Base-by-base conservation (phyloP, 768 basidiomycete species). In the Sporobolomyces roseus region DNA sequence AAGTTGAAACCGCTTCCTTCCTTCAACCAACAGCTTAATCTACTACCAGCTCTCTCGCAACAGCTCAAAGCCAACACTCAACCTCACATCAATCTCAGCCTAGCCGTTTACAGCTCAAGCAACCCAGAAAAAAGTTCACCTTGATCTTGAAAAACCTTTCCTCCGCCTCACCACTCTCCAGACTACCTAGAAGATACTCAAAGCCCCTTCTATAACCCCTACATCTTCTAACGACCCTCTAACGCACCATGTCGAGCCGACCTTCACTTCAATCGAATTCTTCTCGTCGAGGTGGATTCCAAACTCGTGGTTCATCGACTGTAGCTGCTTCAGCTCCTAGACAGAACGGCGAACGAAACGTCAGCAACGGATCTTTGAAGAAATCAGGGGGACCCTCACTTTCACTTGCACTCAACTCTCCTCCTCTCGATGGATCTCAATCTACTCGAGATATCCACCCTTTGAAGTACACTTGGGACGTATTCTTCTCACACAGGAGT, bases 401-500 rank as follows among this genome's bases (percentile, higher is more conserved):
- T 21, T 66, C 70, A 30, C 65, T 71, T 32, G 70, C 56, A 8
- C 32, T 29, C 41, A 46, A 58, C 23, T 43, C 43, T 19, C 43
- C 58, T 33, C 58, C 58, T 14, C 53, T 55, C 23, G 41, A 41
- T 23, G 53, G 38, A 13, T 1, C n/a, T 25, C 30, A n/a, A 27
- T 46, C 51, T 32, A 9, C 38, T n/a, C n/a, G n/a, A n/a, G n/a
- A n/a, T 17, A 49, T 72, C 8, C 71, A 72, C 54, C 66, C 71
- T 43, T 61, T 72, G 52, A 72, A 69, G 61, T 66, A 68, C 65
- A 66, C 54, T 14, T 72, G 71, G 71, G 71, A 72, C 55, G 66
- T 72, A 2, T 65, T 56, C 55, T 72, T 72, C 56, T 63, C 63
- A 14, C 71, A 72, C 50, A 61, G 71, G 17, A 63, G 53, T 21